phyloP scores from a whole-genome alignment of 306 rosid species.

The Betula pendula region DNA sequence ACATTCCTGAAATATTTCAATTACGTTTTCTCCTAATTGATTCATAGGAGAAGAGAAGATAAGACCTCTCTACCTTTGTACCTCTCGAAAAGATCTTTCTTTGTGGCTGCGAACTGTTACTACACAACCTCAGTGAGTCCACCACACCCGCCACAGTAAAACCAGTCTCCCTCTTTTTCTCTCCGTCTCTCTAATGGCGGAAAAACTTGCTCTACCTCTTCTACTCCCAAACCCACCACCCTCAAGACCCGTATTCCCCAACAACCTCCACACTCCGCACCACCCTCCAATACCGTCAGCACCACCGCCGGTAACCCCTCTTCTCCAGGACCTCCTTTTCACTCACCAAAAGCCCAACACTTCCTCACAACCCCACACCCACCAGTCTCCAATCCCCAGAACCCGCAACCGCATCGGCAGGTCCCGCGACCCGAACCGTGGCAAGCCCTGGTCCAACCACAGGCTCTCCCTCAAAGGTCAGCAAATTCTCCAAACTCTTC shows the following conservation, averaged over 20 bases:
- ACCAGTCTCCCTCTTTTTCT: constrained; percentile 1
- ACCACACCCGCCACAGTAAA: neutral
- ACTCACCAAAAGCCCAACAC: constrained; percentile 21
- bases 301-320: constrained; percentile 42
- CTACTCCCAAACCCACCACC: constrained; percentile 59
- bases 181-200: constrained; percentile 43
- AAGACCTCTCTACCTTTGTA: neutral
- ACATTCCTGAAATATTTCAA: too few species aligned
- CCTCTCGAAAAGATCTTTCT: constrained; percentile 1
- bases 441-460: constrained; percentile 73
- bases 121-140: neutral
- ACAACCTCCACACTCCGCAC: constrained; percentile 27
- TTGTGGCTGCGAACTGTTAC: neutral
- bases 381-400: constrained; percentile 26
- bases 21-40: too few species aligned
- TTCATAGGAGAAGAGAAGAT: too few species aligned
- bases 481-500: constrained; percentile 46
- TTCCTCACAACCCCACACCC: constrained; percentile 6
- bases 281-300: constrained; percentile 37
- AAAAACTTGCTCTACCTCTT: constrained; percentile 51
- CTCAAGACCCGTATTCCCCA: constrained; percentile 38
- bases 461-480: constrained; percentile 63
- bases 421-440: constrained; percentile 68
- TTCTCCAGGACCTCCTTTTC: constrained; percentile 45
- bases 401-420: constrained; percentile 54